A percentile compares a stretch with the other conserved stretches of the same genome.
phyloP scores from a whole-genome alignment of 2,329 filamentous ascomycete species.

The Diaporthe eres region DNA sequence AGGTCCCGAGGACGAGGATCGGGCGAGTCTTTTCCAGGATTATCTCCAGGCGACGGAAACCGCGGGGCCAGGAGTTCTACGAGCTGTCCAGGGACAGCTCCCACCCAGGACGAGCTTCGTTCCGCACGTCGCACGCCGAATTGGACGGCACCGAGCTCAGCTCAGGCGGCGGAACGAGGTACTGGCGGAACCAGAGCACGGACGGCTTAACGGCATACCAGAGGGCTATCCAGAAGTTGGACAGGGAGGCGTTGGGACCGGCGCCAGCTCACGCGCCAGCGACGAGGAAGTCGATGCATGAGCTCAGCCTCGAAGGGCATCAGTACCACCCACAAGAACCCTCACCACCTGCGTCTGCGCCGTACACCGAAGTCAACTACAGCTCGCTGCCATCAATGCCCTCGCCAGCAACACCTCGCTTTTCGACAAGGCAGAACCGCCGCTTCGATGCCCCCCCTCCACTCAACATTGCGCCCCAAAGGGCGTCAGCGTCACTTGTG shows the following conservation, averaged over 20 bases:
- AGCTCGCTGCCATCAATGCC: slow-evolving; percentile 60
- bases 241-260: slow-evolving; percentile 64
- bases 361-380: slow-evolving; percentile 54
- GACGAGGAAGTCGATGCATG: slow-evolving; percentile 53
- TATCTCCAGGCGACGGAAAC: slow-evolving; percentile 31
- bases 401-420: slow-evolving; percentile 64
- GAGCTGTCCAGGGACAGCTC: slow-evolving; percentile 48
- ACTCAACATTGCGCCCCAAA: slow-evolving; percentile 53
- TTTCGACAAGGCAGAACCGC: slow-evolving; percentile 57
- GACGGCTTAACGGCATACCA: slow-evolving; percentile 64
- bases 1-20: slow-evolving; percentile 22
- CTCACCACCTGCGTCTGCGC: slow-evolving; percentile 51
- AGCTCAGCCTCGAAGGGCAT: slow-evolving; percentile 50
- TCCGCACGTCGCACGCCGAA: slow-evolving; percentile 61
- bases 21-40: slow-evolving; percentile 39
- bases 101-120: slow-evolving; percentile 46
- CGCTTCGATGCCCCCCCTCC: slow-evolving; percentile 60
- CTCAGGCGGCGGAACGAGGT: slow-evolving; percentile 49
- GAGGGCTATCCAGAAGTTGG: slow-evolving; percentile 63
- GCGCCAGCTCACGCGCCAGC: slow-evolving; percentile 64
- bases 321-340: slow-evolving; percentile 51
- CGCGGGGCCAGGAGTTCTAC: slow-evolving; percentile 59
- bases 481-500: slow-evolving; percentile 48
- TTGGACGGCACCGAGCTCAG: slow-evolving; percentile 58
- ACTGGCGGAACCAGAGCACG: slow-evolving; percentile 56